Evolutionary conservation across 2,329 filamentous ascomycete genomes (phyloP), one percentile per base, ranked within the genome.

Genomic region (Raffaelea arxii): DNA sequence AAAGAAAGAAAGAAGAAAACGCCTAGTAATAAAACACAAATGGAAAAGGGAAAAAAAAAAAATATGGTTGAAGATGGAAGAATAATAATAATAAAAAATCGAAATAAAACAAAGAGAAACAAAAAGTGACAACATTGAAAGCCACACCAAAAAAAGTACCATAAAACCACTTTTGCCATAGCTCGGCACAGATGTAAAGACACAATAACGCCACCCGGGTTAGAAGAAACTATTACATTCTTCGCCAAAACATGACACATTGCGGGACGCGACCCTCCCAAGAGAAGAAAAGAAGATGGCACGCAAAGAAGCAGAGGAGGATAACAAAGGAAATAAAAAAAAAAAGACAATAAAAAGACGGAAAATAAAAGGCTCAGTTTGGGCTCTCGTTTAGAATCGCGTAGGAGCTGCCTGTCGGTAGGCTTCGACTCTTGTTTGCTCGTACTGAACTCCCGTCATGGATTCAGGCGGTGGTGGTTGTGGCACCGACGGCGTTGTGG

Each of bases 391-490:
- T n/a, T n/a, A n/a, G n/a, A n/a, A n/a, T n/a, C n/a, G n/a, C n/a
- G n/a, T n/a, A n/a, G n/a, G n/a, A n/a, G n/a, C 49, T 2, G 37
- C 12, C 23, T 47, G 58, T 37, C 72, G 69, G 53, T 68, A 77
- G 5, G 71, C 71, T 49, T 70, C 72, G 7, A 63, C 52, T 21
- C 69, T 65, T 3, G 71, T 65, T 6, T 65, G 62, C 24, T 79
- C 76, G 44, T 82, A 83, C 56, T 82, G 78, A 6, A 83, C 77
- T 2, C 79, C 79, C 2, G 76, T 80, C 79, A 83, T 83, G 1
- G 76, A 75, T 21, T 82, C 78, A 2, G 78, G 72, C 0, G 35
- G 35, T 18, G 40, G 51, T 11, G 45, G 40, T 23, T 47, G 43
- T 5, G 43, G 49, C 44, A 12, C 61, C 62, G 48, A 24, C 10